Percentiles rank a stretch among this genome's conserved stretches.
These are phyloP conservation scores for Agrocybe pediades DNA, from an alignment of 768 basidiomycete species.

Conservation along the genomic window DNA sequence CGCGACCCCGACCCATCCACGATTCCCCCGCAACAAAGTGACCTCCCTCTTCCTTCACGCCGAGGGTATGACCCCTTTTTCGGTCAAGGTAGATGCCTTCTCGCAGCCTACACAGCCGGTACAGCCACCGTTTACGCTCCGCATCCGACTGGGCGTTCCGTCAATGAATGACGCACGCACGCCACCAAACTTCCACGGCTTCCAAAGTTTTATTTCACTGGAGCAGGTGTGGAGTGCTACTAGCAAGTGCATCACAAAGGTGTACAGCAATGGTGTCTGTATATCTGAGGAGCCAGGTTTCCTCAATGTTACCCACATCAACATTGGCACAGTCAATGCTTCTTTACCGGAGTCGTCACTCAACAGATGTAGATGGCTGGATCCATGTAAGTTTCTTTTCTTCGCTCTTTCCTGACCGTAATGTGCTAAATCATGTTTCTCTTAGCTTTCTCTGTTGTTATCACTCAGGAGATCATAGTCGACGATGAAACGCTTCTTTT, in stretches of 20 bases:
- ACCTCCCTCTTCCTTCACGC: constrained; percentile 56
- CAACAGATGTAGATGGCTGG: constrained; percentile 70
- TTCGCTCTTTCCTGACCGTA: constrained; percentile 23
- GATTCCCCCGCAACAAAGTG: constrained; percentile 30
- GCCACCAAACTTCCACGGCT: constrained; percentile 63
- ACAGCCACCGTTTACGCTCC: constrained; percentile 48
- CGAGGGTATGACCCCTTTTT: constrained; percentile 68
- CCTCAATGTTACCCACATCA: constrained; percentile 50
- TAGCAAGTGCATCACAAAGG: constrained; percentile 66
- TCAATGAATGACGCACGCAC: constrained; percentile 52
- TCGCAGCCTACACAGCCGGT: constrained; percentile 38
- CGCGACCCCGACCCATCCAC: constrained; percentile 29
- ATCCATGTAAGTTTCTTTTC: constrained; percentile 52
- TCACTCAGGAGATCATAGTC: constrained; percentile 72
- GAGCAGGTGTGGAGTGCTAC: constrained; percentile 51
- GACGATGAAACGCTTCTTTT: constrained; percentile 65
- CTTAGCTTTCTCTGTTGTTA: constrained; percentile 50
- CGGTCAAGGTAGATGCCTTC: constrained; percentile 60
- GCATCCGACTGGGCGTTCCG: constrained; percentile 60
- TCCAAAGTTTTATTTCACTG: constrained; percentile 58
- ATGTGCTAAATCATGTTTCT: constrained; percentile 26
- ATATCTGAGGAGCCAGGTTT: constrained; percentile 53
- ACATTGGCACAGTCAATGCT: constrained; percentile 52
- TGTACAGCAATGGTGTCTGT: constrained; percentile 52
- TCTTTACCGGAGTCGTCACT: constrained; percentile 69